Percentiles rank a stretch among this genome's conserved stretches.
Evolutionary conservation across 805 yeast species (phyloP).

Genomic region (Saccharomycopsis lassenensis): DNA sequence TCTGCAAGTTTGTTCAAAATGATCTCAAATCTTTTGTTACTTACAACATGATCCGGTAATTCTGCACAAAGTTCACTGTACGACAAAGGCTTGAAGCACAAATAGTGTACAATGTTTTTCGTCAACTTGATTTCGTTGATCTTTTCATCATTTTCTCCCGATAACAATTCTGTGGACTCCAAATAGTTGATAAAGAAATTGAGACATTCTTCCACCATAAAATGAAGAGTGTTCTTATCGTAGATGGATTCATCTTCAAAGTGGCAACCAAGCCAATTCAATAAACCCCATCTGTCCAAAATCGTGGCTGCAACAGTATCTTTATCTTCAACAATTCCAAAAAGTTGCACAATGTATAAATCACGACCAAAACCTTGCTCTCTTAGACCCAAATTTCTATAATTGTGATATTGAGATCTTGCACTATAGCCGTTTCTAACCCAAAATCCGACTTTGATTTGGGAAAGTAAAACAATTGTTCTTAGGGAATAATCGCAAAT

Average conservation of each 20-base stretch:
- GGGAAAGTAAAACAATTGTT: slow-evolving; percentile 67
- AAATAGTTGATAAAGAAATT: slow-evolving; percentile 12
- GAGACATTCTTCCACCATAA: slow-evolving; percentile 73
- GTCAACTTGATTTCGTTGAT: slow-evolving; percentile 40
- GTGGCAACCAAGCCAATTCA: slow-evolving; percentile 39
- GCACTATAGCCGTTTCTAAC: slow-evolving; percentile 86
- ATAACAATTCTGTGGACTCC: slow-evolving; percentile 32
- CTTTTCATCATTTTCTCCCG: slow-evolving; percentile 37
- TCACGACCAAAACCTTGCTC: slow-evolving; percentile 80
- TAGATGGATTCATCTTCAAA: slow-evolving; percentile 33
- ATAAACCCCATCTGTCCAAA: slow-evolving; percentile 60
- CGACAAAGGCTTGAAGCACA: slow-evolving; percentile 65
- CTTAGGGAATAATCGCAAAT: slow-evolving; percentile 51
- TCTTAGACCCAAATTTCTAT: slow-evolving; percentile 65
- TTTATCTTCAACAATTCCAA: slow-evolving; percentile 42
- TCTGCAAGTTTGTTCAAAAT: slow-evolving; percentile 46
- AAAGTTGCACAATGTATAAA: slow-evolving; percentile 54
- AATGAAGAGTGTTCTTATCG: slow-evolving; percentile 32
- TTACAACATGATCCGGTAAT: slow-evolving; percentile 65
- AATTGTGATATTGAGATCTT: slow-evolving; percentile 67
- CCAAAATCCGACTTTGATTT: slow-evolving; percentile 86
- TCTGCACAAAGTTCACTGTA: slow-evolving; percentile 59
- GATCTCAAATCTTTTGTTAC: slow-evolving; percentile 65
- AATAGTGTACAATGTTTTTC: slow-evolving; percentile 68
- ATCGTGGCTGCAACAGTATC: slow-evolving; percentile 44